A percentile compares a stretch with the other conserved stretches of the same genome.
Evolutionary conservation across 208 protist genomes (phyloP).

Genomic region (Trichomonas tenax): DNA sequence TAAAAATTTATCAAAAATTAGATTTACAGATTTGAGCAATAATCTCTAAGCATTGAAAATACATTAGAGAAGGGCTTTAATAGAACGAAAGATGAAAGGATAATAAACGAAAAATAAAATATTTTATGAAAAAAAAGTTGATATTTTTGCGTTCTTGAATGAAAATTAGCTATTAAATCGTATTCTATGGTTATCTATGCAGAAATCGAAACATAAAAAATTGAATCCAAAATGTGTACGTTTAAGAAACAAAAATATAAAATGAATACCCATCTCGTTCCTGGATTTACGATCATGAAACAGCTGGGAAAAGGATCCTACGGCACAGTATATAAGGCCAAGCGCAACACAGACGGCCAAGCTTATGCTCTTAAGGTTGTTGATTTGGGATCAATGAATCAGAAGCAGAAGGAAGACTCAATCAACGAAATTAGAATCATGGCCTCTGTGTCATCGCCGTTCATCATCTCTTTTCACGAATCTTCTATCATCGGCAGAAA

Average conservation of each 20-base stretch:
- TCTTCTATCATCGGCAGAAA: conserved; percentile 47
- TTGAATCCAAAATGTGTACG: background rate
- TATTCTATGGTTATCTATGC: too few relatives aligned
- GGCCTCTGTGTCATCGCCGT: conserved; percentile 40
- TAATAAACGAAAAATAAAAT: too few relatives aligned
- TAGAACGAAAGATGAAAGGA: too few relatives aligned
- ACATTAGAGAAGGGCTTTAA: too few relatives aligned
- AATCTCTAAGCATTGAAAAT: too few relatives aligned
- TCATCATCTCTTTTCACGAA: conserved; percentile 47
- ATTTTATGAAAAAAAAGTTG: too few relatives aligned
- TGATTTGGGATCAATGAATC: conserved; percentile 26
- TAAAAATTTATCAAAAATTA: too few relatives aligned
- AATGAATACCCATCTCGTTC: background rate
- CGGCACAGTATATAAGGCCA: background rate
- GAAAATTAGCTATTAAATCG: too few relatives aligned
- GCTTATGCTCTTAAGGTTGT: conserved; percentile 33
- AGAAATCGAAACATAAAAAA: background rate
- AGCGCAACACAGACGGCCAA: background rate
- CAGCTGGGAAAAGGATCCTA: background rate
- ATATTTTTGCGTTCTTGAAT: too few relatives aligned
- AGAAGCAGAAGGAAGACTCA: conserved; percentile 42
- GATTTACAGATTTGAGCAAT: too few relatives aligned
- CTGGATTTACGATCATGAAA: background rate
- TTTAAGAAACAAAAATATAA: background rate
- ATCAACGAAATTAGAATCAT: conserved; percentile 55